These are phyloP conservation scores for Acrocalymma vagum DNA, from an alignment of 2,329 filamentous ascomycete species.

Conservation along the genomic window DNA sequence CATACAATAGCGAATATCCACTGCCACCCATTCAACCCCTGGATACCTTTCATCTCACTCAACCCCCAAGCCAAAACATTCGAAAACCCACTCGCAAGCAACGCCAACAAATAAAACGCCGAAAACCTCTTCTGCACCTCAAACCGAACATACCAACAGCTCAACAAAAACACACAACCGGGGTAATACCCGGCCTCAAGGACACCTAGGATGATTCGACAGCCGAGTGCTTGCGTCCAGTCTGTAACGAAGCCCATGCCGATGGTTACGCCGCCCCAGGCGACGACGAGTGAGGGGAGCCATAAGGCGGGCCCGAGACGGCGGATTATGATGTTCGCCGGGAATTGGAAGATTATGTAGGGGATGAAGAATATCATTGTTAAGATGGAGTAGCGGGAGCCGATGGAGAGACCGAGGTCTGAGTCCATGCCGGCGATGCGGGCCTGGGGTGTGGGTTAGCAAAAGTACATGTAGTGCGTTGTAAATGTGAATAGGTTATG, in stretches of 20 bases:
- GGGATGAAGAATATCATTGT: constrained; percentile 19
- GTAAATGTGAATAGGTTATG: background rate
- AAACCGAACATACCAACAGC: constrained; percentile 27
- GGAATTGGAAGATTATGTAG: constrained; percentile 34
- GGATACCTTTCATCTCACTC: constrained; percentile 33
- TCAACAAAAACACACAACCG: constrained; percentile 25
- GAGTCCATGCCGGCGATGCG: constrained; percentile 22
- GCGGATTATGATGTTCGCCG: constrained; percentile 35
- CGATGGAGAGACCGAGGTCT: constrained; percentile 22
- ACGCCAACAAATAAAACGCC: constrained; percentile 30
- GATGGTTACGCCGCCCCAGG: constrained; percentile 25
- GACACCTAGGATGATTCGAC: constrained; percentile 23
- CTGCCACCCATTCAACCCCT: constrained; percentile 38
- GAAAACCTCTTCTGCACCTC: constrained; percentile 29
- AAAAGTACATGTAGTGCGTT: background rate
- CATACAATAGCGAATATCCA: constrained; percentile 30
- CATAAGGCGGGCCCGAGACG: constrained; percentile 34
- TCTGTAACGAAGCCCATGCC: constrained; percentile 27
- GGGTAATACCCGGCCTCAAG: constrained; percentile 30
- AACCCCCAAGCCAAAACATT: constrained; percentile 41
- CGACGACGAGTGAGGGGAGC: constrained; percentile 32
- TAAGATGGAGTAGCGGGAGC: constrained; percentile 21
- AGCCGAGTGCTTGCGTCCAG: constrained; percentile 20
- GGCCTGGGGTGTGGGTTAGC: background rate
- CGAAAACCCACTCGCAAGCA: constrained; percentile 36